phyloP scores from a whole-genome alignment of 2,329 filamentous ascomycete species.

The Colletotrichum tropicicola region DNA sequence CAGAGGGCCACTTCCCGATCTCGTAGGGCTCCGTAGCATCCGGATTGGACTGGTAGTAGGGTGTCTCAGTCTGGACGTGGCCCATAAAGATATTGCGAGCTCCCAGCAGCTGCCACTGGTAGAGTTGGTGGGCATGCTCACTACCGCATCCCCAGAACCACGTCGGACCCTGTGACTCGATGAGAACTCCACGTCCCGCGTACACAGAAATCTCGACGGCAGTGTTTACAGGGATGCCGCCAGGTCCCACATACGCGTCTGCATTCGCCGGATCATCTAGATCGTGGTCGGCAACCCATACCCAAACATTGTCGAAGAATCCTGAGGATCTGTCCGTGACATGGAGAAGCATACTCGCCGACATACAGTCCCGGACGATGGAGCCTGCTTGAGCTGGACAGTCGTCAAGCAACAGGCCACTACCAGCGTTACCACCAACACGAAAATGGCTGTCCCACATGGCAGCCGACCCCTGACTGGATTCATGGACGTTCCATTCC shows the following conservation, averaged over 20 bases:
- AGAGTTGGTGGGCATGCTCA: conserved; percentile 56
- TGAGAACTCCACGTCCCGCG: conserved; percentile 36
- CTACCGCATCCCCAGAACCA: conserved; percentile 52
- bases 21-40: not conserved
- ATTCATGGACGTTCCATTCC: conserved; percentile 68
- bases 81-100: conserved; percentile 53
- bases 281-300: conserved; percentile 59
- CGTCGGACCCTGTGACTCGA: conserved; percentile 39
- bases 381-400: conserved; percentile 48
- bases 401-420: conserved; percentile 47
- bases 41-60: conserved; percentile 1
- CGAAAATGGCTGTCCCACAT: conserved; percentile 64
- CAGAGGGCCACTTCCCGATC: not conserved
- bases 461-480: conserved; percentile 43
- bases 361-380: conserved; percentile 42
- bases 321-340: conserved; percentile 38
- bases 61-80: conserved; percentile 47
- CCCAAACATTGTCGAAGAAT: conserved; percentile 40
- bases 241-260: too few species aligned
- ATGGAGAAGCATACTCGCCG: conserved; percentile 43
- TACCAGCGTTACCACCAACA: conserved; percentile 45
- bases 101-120: conserved; percentile 55
- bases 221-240: not conserved
- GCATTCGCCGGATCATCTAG: conserved; percentile 42
- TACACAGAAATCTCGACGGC: conserved; percentile 33